A percentile compares a stretch with the other conserved stretches of the same genome.
phyloP scores from a whole-genome alignment of 1,284 basidiomycete genomes.

The Anthracocystis panici-leucophaei region DNA sequence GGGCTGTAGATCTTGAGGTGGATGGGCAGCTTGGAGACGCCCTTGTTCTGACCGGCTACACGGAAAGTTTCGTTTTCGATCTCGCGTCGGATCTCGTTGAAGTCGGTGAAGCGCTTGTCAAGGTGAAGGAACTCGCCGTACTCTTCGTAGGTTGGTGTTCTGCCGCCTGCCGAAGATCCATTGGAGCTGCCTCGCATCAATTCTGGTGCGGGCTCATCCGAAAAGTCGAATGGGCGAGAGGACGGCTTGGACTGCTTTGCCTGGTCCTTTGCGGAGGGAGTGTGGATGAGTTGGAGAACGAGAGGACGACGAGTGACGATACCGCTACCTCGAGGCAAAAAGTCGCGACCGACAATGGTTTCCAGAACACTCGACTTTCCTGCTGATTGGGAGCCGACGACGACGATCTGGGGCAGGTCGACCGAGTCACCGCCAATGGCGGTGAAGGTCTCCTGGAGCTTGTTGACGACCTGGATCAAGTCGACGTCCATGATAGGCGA shows the following conservation, averaged over 20 bases:
- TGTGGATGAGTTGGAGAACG: conserved; percentile 94
- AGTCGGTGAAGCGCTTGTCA: conserved; percentile 95
- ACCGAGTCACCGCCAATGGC: conserved; percentile 73
- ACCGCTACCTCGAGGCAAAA: conserved; percentile 90
- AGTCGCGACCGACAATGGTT: conserved; percentile 84
- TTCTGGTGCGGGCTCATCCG: conserved; percentile 30
- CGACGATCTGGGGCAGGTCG: conserved; percentile 72
- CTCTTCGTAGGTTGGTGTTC: conserved; percentile 73
- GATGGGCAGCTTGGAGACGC: conserved; percentile 94
- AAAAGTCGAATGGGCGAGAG: conserved; percentile 35
- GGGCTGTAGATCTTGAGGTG: conserved; percentile 94
- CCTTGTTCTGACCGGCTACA: conserved; percentile 98
- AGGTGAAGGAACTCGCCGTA: conserved; percentile 98
- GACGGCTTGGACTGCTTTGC: conserved; percentile 27
- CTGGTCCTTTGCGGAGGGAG: conserved; percentile 68
- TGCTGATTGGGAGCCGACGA: conserved; percentile 72
- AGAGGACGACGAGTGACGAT: conserved; percentile 96
- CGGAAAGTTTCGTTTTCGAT: conserved; percentile 98
- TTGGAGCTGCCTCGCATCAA: conserved; percentile 29
- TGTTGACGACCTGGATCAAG: conserved; percentile 94
- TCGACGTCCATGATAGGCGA: conserved; percentile 72
- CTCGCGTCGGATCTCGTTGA: conserved; percentile 91
- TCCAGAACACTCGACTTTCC: conserved; percentile 75
- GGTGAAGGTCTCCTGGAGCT: conserved; percentile 78
- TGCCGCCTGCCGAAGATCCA: conserved; percentile 16